Evolutionary conservation across 345 rosid genomes (phyloP).

Genomic region (Gossypium arboreum): DNA sequence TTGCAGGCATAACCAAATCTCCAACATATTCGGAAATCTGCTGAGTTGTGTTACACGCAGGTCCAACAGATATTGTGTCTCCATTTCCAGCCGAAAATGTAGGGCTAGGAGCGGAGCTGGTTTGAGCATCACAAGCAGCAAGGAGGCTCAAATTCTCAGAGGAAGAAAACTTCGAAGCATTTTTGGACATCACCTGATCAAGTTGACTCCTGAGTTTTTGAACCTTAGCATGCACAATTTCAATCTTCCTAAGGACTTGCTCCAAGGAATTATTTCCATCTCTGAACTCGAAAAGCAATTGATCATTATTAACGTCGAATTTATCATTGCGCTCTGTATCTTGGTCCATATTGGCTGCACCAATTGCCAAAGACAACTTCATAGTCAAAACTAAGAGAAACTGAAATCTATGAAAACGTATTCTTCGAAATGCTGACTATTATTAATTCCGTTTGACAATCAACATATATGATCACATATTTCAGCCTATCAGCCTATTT

Average conservation of each 20-base stretch:
- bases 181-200: constrained; percentile 59
- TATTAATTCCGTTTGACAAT: constrained; percentile 1
- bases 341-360: constrained; percentile 39
- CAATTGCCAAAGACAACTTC: constrained; percentile 19
- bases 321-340: constrained; percentile 32
- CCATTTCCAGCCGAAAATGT: constrained; percentile 69
- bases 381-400: constrained; percentile 14
- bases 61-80: constrained; percentile 57
- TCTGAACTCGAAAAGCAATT: constrained; percentile 37
- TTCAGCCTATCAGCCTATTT: not conserved
- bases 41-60: constrained; percentile 39
- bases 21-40: constrained; percentile 48
- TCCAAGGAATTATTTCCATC: constrained; percentile 54
- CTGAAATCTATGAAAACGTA: not conserved
- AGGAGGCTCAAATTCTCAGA: constrained; percentile 86
- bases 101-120: constrained; percentile 86
- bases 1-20: constrained; percentile 60
- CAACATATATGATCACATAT: not conserved
- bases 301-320: constrained; percentile 32
- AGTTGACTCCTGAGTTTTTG: constrained; percentile 59
- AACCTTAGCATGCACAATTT: constrained; percentile 54
- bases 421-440: not conserved
- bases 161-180: constrained; percentile 76
- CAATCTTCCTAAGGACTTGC: constrained; percentile 66
- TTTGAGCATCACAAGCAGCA: constrained; percentile 53